Conservation (phyloP, 805 yeast genomes). For the Cyberlindnera maclurae region DNA sequence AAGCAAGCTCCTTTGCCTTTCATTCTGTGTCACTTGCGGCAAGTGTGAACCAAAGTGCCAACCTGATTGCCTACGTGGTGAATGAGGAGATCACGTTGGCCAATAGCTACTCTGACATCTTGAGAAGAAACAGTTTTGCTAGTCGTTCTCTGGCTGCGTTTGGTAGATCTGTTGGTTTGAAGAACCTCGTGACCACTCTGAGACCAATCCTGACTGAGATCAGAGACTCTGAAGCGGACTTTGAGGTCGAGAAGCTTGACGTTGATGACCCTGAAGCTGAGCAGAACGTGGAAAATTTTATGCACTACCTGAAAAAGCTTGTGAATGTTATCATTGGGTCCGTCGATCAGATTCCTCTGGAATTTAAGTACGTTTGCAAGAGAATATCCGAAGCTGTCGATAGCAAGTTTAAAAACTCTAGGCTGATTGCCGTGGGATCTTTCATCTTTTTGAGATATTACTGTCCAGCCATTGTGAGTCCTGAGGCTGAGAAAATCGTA, state of each 20-base stretch:
- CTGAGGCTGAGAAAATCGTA: constrained; percentile 45
- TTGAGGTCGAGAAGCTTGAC: constrained; percentile 57
- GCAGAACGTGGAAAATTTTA: constrained; percentile 38
- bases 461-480: constrained; percentile 88
- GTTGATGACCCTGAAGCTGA: constrained; percentile 32
- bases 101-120: constrained; percentile 59
- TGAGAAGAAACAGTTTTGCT: constrained; percentile 77
- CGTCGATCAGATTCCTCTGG: constrained; percentile 53
- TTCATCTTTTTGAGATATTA: constrained; percentile 74
- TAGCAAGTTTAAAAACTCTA: constrained; percentile 58
- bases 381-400: constrained; percentile 52
- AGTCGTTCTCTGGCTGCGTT: constrained; percentile 68
- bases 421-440: constrained; percentile 73
- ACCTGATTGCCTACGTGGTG: constrained; percentile 48
- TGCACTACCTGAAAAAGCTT: constrained; percentile 46
- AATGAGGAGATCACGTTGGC: constrained; percentile 56
- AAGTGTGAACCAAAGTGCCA: constrained; percentile 33
- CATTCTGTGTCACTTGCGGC: constrained; percentile 52
- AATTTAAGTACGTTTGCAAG: constrained; percentile 64
- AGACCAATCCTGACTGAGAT: constrained; percentile 52
- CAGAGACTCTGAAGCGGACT: constrained; percentile 39
- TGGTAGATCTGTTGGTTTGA: constrained; percentile 59
- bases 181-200: constrained; percentile 46
- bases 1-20: constrained; percentile 64
- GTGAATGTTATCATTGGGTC: constrained; percentile 56